Evolutionary conservation across 2,329 filamentous ascomycete genomes (phyloP).

Genomic region (Magnaporthiopsis incrustans): DNA sequence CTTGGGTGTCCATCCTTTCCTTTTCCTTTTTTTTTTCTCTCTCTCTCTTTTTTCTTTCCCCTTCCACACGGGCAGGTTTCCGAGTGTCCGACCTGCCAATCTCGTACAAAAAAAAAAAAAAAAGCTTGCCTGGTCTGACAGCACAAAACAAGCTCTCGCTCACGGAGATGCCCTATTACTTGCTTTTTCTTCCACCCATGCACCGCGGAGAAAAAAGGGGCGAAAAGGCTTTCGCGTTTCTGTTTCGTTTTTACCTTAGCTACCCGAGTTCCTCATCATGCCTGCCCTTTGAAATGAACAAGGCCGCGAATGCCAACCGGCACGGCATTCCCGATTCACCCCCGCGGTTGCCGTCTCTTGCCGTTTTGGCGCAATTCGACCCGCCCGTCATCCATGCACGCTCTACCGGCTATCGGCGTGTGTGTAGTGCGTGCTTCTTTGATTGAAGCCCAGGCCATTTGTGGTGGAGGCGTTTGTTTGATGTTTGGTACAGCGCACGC

Average conservation of each 20-base stretch:
- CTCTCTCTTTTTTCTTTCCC: neutral
- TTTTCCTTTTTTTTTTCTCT: too few relatives aligned
- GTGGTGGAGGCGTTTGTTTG: neutral
- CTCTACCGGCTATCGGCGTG: neutral
- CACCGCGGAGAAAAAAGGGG: neutral
- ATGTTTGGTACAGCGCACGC: neutral
- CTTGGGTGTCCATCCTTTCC: neutral
- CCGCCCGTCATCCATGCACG: neutral
- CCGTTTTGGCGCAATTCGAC: neutral
- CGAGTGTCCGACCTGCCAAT: neutral
- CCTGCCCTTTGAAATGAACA: neutral
- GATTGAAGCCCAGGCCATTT: neutral
- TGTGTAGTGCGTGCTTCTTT: neutral
- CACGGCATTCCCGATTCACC: neutral
- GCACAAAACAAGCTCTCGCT: neutral
- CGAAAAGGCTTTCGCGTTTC: neutral
- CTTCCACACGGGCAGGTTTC: neutral
- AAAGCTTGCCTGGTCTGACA: neutral
- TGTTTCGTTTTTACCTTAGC: neutral
- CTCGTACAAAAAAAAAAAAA: neutral
- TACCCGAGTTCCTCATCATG: neutral
- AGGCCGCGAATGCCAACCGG: too few relatives aligned
- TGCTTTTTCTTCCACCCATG: neutral
- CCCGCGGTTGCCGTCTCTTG: neutral
- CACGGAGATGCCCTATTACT: neutral